Percentiles rank a stretch among this genome's conserved stretches.
Evolutionary conservation across 495 filamentous ascomycete genomes (phyloP).

Genomic region (Neurospora africana): DNA sequence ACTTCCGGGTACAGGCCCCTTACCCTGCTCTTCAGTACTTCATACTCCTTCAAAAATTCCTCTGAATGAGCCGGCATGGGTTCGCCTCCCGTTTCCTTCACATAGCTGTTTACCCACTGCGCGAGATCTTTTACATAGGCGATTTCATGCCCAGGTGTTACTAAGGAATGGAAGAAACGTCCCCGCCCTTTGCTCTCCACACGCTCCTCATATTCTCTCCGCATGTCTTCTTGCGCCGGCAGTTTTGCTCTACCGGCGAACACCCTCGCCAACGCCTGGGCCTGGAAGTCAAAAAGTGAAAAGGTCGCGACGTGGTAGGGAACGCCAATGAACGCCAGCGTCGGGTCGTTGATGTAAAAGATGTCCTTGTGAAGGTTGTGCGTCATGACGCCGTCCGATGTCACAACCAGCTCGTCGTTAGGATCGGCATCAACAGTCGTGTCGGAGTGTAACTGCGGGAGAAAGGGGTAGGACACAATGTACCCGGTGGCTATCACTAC

Average conservation of each 20-base stretch:
- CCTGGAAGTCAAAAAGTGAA: constrained; percentile 56
- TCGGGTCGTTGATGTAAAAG: constrained; percentile 56
- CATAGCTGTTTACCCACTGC: constrained; percentile 41
- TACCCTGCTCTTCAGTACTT: constrained; percentile 8
- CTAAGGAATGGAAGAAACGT: constrained; percentile 45
- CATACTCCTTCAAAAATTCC: constrained; percentile 24
- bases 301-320: constrained; percentile 53
- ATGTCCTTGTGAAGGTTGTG: constrained; percentile 60
- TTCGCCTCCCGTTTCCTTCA: constrained; percentile 18
- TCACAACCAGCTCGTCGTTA: constrained; percentile 43
- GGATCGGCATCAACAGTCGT: constrained; percentile 23
- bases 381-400: constrained; percentile 48
- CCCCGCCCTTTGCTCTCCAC: constrained; percentile 37
- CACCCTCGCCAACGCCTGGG: constrained; percentile 46
- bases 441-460: constrained; percentile 36
- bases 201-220: constrained; percentile 38
- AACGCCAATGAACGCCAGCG: constrained; percentile 50
- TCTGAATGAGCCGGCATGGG: constrained; percentile 36
- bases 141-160: constrained; percentile 32
- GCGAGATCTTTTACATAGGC: constrained; percentile 45
- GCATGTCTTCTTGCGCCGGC: constrained; percentile 38
- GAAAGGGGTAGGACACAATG: constrained; percentile 49
- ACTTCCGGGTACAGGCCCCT: constrained; percentile 3
- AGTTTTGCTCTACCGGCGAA: constrained; percentile 42
- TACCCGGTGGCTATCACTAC: constrained; percentile 58